phyloP scores from a whole-genome alignment of 345 rosid species.

The Aurinia saxatilis region DNA sequence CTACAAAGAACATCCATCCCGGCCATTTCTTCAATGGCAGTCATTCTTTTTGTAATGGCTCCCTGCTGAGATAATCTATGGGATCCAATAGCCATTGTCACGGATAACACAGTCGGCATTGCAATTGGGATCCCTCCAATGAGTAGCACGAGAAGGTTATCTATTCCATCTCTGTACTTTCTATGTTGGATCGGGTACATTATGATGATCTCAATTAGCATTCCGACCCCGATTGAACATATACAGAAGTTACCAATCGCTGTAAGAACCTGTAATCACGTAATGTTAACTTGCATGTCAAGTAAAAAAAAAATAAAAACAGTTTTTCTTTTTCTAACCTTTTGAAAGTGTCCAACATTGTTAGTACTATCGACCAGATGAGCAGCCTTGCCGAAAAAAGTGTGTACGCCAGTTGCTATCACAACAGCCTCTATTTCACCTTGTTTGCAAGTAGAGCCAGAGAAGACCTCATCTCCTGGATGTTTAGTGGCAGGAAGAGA shows the following conservation, averaged over 20 bases:
- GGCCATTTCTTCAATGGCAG: constrained; percentile 77
- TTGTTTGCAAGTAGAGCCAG: constrained; percentile 82
- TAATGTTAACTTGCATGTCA: too few relatives aligned
- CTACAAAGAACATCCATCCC: background rate
- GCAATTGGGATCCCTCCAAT: constrained; percentile 90
- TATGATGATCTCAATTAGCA: constrained; percentile 44
- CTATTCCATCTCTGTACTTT: constrained; percentile 65
- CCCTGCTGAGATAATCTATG: constrained; percentile 84
- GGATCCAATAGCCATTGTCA: constrained; percentile 90
- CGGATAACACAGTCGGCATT: constrained; percentile 84
- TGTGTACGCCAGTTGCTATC: constrained; percentile 71
- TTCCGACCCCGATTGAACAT: constrained; percentile 68
- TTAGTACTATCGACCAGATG: constrained; percentile 76
- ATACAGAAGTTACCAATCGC: constrained; percentile 85
- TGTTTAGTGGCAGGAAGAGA: constrained; percentile 27
- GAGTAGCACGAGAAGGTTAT: constrained; percentile 67
- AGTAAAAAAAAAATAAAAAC: too few relatives aligned
- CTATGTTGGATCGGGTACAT: constrained; percentile 72
- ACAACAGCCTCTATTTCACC: constrained; percentile 81
- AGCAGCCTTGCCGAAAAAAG: constrained; percentile 87
- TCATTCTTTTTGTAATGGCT: constrained; percentile 73
- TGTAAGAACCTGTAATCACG: constrained; percentile 38
- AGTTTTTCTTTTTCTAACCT: constrained; percentile 26
- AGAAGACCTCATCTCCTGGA: constrained; percentile 53
- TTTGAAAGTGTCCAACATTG: constrained; percentile 75